A percentile compares a stretch with the other conserved stretches of the same genome.
Conservation (phyloP, 768 basidiomycete species). For the Tulasnella calospora region DNA sequence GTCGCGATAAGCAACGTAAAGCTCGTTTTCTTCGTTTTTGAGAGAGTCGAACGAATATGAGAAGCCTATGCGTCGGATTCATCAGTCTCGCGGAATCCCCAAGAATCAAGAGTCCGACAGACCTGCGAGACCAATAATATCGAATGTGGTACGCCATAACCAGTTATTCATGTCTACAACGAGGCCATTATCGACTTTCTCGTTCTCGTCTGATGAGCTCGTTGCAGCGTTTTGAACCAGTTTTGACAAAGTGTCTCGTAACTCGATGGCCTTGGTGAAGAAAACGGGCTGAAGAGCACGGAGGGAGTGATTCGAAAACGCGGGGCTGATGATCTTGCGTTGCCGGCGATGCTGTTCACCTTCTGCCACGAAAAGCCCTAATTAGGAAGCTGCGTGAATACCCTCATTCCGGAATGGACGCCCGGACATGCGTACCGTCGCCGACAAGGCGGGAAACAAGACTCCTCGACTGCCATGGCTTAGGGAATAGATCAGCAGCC, state of each 20-base stretch:
- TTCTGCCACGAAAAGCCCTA: slow-evolving; percentile 21
- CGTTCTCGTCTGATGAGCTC: slow-evolving; percentile 8
- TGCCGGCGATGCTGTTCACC: slow-evolving; percentile 21
- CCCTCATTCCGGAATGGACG: neutral
- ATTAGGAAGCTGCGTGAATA: neutral
- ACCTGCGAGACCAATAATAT: slow-evolving; percentile 70
- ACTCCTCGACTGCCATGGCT: slow-evolving; percentile 73
- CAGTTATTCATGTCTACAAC: slow-evolving; percentile 38
- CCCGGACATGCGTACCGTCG: slow-evolving; percentile 40
- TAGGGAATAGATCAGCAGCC: slow-evolving; percentile 61
- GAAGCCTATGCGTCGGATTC: slow-evolving; percentile 48
- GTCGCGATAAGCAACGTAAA: slow-evolving; percentile 74
- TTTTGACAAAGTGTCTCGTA: slow-evolving; percentile 46
- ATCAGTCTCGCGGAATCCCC: slow-evolving; percentile 21
- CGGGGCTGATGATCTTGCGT: slow-evolving; percentile 47
- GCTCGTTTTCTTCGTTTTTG: slow-evolving; percentile 68
- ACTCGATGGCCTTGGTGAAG: slow-evolving; percentile 52
- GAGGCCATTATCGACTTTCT: slow-evolving; percentile 48
- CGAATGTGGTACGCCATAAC: slow-evolving; percentile 64
- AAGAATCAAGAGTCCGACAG: neutral
- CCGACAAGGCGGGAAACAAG: slow-evolving; percentile 76
- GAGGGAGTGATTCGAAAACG: slow-evolving; percentile 50
- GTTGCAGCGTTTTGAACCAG: slow-evolving; percentile 28
- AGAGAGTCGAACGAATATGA: slow-evolving; percentile 76
- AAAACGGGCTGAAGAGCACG: slow-evolving; percentile 54